Conservation (phyloP, 2,329 filamentous ascomycete species). For the Fusarium sublunatum region DNA sequence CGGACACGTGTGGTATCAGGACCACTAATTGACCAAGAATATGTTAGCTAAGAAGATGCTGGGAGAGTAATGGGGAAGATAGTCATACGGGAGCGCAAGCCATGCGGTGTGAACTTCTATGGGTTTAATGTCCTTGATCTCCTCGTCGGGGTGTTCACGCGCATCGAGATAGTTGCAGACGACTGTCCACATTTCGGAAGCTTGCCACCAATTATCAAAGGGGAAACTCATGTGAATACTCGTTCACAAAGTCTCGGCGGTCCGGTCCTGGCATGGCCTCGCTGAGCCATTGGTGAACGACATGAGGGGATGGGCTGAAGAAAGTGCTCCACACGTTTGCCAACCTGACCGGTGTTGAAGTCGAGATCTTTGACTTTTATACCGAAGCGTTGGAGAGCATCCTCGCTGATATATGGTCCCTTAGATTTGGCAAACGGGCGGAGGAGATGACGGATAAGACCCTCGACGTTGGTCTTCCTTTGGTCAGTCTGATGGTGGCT, state of each 20-base stretch:
- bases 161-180: neutral
- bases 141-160: neutral
- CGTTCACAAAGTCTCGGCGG: neutral
- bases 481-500: no score
- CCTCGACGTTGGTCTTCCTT: no score
- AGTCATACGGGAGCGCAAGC: neutral
- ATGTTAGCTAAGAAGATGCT: neutral
- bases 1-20: neutral
- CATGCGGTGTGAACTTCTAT: neutral
- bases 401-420: neutral
- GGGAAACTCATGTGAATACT: neutral
- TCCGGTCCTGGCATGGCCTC: neutral
- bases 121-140: neutral
- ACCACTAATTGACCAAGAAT: neutral
- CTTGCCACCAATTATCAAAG: neutral
- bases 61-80: neutral
- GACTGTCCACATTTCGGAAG: neutral
- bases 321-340: neutral
- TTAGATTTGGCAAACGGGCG: neutral
- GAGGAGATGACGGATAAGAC: no score
- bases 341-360: neutral
- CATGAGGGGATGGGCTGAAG: neutral
- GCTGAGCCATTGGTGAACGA: neutral
- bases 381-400: neutral
- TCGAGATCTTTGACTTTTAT: neutral